Base-by-base conservation (phyloP, 495 filamentous ascomycete species). In the Xylaria palmicola region DNA sequence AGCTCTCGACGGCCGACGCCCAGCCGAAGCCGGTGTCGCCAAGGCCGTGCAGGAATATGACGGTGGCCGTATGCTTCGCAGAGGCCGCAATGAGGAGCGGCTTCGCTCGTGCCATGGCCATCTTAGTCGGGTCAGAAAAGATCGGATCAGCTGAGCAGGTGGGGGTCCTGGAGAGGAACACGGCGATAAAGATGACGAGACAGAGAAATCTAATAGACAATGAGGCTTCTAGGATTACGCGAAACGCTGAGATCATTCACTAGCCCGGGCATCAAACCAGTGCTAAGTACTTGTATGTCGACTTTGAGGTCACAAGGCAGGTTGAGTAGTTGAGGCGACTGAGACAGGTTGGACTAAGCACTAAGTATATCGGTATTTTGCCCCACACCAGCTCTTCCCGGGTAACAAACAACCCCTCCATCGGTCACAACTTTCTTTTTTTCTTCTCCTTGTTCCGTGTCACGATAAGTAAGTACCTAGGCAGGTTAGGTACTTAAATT, bases 1-100 rank as follows among this genome's bases (percentile, higher is more conserved):
- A 98, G 78, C 94, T 93, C 78, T 96, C 90, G 32, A 93, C 90
- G 10, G 96, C 82, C 9, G 77, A 81, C 47, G 88, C 81, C 90
- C 90, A 93, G 69, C 90, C 90, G 63, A 83, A 75, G 30, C 89
- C 90, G 43, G 81, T 89, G 69, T 96, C 92, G 29, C 94, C 94
- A 26, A 97, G 80, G 6, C 94, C 94, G 68, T 98, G 94, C 45
- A 91, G 81, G 77, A 95, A 90, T 68, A 98, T 97, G 65, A 97
- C 90, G 2, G 93, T 97, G 32, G 93, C 91, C 40, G 94, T 97
- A 72, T 97, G 93, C 67, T 86, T 89, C 69, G 85, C 91, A 44
- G 92, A 80, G n/a, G 94, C 92, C 15, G 92, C 91, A 64, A 97
- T 88, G 6, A 96, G 79, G 48, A 93, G 79, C 7, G 77, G 76